A percentile compares a stretch with the other conserved stretches of the same genome.
These are phyloP conservation scores for Termitomyces sp. DNA, from an alignment of 768 basidiomycete species.

Conservation along the genomic window DNA sequence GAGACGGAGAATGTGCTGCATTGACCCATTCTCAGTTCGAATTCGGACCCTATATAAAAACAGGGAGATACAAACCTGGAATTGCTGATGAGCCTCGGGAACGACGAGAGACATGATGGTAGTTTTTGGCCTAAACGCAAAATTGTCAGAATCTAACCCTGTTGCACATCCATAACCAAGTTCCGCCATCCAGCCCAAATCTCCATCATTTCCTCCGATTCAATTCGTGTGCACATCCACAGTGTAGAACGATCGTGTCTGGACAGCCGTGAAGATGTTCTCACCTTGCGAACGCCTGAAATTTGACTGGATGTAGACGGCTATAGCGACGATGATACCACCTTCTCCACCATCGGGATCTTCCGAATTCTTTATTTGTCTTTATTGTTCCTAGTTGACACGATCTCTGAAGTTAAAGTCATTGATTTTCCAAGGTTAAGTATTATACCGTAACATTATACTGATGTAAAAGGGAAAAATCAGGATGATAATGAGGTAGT, in stretches of 20 bases:
- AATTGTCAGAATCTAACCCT: conserved; percentile 21
- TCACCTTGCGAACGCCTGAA: conserved; percentile 21
- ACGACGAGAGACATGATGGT: conserved; percentile 91
- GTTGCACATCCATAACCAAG: conserved; percentile 18
- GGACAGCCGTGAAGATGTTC: conserved; percentile 3
- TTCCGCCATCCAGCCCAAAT: conserved; percentile 20
- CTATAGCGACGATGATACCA: conserved; percentile 5
- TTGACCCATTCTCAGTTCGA: conserved; percentile 3
- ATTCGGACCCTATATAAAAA: neutral
- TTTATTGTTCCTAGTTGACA: conserved; percentile 6
- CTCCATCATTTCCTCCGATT: conserved; percentile 12
- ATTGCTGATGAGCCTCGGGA: conserved; percentile 93
- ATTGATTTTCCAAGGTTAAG: too few relatives aligned
- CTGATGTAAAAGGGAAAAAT: neutral
- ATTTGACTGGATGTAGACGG: conserved; percentile 18
- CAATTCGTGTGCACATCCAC: neutral
- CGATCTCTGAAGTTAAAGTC: neutral
- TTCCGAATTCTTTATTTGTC: conserved; percentile 16
- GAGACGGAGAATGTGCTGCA: conserved; percentile 97
- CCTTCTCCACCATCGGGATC: conserved; percentile 13
- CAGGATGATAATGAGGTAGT: conserved; percentile 9
- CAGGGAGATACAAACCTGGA: conserved; percentile 62
- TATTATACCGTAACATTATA: neutral
- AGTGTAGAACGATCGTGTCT: neutral
- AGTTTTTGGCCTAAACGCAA: conserved; percentile 19